phyloP scores from a whole-genome alignment of 163 green algal genomes.

The Scenedesmus sp. region DNA sequence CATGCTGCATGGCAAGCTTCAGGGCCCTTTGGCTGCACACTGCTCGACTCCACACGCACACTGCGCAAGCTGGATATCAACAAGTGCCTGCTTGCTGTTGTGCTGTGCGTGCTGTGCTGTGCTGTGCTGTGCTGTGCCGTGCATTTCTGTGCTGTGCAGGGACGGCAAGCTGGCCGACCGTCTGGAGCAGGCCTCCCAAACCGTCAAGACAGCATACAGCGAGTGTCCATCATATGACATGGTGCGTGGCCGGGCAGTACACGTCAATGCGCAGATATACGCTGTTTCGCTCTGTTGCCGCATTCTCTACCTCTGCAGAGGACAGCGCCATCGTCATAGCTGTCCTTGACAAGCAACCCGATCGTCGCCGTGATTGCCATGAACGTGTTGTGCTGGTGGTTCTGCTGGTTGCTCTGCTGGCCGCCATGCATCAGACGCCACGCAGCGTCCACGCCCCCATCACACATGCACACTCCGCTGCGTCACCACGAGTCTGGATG shows the following conservation, averaged over 20 bases:
- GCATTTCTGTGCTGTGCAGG: constrained; percentile 4
- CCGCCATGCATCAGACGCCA: too few relatives aligned
- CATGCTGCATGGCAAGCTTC: too few relatives aligned
- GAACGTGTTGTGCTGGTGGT: too few relatives aligned
- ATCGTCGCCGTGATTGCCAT: neutral
- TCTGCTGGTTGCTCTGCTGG: too few relatives aligned
- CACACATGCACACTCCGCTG: neutral
- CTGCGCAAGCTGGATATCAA: too few relatives aligned
- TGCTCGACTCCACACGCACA: neutral
- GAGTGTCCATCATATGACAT: constrained; percentile 94
- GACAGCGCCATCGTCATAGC: too few relatives aligned
- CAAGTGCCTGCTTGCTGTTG: neutral
- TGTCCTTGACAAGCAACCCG: too few relatives aligned
- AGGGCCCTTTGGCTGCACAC: too few relatives aligned
- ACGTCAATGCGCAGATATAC: too few relatives aligned
- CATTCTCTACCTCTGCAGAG: too few relatives aligned
- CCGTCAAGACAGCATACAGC: constrained; percentile 92
- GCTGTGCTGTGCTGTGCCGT: neutral
- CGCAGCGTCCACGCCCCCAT: too few relatives aligned
- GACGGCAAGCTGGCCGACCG: constrained; percentile 73
- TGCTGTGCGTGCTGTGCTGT: neutral
- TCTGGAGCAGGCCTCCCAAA: constrained; percentile 82
- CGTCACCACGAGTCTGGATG: neutral
- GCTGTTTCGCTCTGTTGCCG: too few relatives aligned
- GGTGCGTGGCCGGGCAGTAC: constrained; percentile 43